These are phyloP conservation scores for Brassica napus DNA, from an alignment of 345 rosid genomes.

Conservation along the genomic window DNA sequence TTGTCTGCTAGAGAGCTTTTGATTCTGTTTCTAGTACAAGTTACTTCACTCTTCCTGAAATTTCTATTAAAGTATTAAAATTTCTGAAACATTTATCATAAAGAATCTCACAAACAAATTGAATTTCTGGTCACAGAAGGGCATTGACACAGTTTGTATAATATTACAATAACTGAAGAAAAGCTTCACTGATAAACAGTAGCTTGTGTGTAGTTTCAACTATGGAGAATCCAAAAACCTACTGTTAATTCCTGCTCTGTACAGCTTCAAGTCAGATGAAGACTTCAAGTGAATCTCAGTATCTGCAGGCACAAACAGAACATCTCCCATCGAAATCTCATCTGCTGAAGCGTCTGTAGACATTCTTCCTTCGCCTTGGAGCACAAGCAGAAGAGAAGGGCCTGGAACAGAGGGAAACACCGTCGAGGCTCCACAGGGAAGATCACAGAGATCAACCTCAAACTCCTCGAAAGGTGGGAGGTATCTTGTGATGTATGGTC, in stretches of 20 bases:
- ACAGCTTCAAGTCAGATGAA: constrained; percentile 60
- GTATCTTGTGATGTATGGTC: constrained; percentile 72
- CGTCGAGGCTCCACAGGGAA: constrained; percentile 60
- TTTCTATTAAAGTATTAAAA: background rate
- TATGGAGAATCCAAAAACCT: constrained; percentile 52
- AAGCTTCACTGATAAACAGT: background rate
- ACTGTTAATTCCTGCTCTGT: constrained; percentile 84
- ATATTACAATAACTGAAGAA: constrained; percentile 9
- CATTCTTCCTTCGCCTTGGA: constrained; percentile 65
- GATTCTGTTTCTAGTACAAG: background rate
- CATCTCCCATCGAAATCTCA: constrained; percentile 64
- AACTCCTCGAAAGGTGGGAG: constrained; percentile 94
- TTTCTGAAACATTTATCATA: background rate
- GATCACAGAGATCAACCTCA: constrained; percentile 75
- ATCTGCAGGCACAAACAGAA: constrained; percentile 74
- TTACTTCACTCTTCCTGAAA: background rate
- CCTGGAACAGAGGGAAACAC: constrained; percentile 74
- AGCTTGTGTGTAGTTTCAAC: constrained; percentile 12
- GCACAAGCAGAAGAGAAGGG: constrained; percentile 75
- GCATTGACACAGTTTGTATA: background rate
- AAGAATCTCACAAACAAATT: background rate
- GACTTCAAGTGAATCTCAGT: constrained; percentile 50
- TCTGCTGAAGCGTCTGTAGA: constrained; percentile 42
- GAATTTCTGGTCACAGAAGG: background rate
- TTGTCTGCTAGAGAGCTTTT: constrained; percentile 25